Evolutionary conservation across 306 rosid genomes (phyloP), one percentile per base, ranked within the genome.

Genomic region (Senna siamea): DNA sequence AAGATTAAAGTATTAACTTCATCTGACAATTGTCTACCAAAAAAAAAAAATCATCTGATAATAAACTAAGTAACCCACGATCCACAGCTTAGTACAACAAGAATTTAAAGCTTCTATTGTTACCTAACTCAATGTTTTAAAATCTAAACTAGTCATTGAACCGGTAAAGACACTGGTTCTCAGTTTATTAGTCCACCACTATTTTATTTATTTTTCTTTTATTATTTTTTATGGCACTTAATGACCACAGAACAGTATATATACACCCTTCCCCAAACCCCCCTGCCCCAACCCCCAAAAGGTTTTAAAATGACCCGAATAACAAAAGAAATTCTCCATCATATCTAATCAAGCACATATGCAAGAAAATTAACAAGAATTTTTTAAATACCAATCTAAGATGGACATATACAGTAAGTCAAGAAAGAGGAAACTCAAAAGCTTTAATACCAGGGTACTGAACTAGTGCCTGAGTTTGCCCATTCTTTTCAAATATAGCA

Each of bases 401-500:
- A n/a, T n/a, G n/a, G n/a, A n/a, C n/a, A n/a, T n/a, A n/a, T n/a
- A 62, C 17, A 32, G 22, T 9, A n/a, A 71, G 13, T 54, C 53
- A n/a, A 51, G 48, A 70, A 67, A 62, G 37, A 10, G 11, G 66
- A 77, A 22, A 28, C 19, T 75, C 37, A 56, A 58, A 78, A 70
- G 70, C 30, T 60, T 65, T 40, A 72, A 11, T 92, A 92, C 96
- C 96, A 46, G 94, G 88, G 74, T 90, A 90, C 73, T 92, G 92
- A 79, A 92, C 74, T 40, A 92, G 85, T 41, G 98, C 96, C 72
- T 90, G 96, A 28, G 94, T 90, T 84, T 87, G 96, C 70, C 90
- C 92, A 58, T 92, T 90, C 89, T 90, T 92, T 84, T 87, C 96
- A 13, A 92, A 92, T 78, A 92, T 92, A 52, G 96, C 93, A 67